Conservation (phyloP, 1,284 basidiomycete genomes). For the Melanopsichium pennsylvanicum region DNA sequence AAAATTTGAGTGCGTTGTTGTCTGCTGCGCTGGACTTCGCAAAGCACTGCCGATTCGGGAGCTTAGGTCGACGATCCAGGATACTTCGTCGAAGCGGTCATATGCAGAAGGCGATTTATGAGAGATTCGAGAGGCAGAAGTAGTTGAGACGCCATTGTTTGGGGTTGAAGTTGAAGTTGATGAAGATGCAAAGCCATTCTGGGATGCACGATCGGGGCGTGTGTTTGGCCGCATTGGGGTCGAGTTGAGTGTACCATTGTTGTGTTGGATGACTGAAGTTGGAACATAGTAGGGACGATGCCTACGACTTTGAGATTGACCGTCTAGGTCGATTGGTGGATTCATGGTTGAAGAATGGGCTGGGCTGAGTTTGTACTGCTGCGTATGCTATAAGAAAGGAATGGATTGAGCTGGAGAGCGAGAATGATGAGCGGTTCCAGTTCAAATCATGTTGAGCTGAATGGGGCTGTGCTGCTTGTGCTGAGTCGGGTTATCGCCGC, state of each 20-base stretch:
- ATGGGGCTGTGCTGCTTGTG: neutral
- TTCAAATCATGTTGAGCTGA: neutral
- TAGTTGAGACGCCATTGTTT: neutral
- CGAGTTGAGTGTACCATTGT: neutral
- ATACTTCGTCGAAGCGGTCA: slow-evolving; percentile 42
- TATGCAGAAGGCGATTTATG: slow-evolving; percentile 33
- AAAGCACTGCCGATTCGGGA: slow-evolving; percentile 39
- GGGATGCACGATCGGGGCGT: no score
- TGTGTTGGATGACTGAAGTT: slow-evolving; percentile 2
- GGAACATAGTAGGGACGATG: slow-evolving; percentile 25
- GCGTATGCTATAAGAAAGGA: no score
- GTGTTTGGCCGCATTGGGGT: neutral
- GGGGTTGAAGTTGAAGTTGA: neutral
- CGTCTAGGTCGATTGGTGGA: neutral
- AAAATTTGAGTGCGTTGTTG: no score
- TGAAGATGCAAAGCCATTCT: neutral
- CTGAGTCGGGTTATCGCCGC: no score
- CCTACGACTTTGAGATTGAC: slow-evolving; percentile 1
- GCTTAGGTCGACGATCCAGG: slow-evolving; percentile 42
- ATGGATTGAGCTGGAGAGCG: neutral
- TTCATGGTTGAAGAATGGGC: no score
- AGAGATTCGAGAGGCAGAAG: slow-evolving; percentile 6
- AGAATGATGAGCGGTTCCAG: neutral
- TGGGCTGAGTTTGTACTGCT: no score
- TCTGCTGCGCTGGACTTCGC: slow-evolving; percentile 8